A percentile compares a stretch with the other conserved stretches of the same genome.
Evolutionary conservation across 1,139 yeast genomes (phyloP).

Genomic region (Hemisphaericaspora xylofermentans): DNA sequence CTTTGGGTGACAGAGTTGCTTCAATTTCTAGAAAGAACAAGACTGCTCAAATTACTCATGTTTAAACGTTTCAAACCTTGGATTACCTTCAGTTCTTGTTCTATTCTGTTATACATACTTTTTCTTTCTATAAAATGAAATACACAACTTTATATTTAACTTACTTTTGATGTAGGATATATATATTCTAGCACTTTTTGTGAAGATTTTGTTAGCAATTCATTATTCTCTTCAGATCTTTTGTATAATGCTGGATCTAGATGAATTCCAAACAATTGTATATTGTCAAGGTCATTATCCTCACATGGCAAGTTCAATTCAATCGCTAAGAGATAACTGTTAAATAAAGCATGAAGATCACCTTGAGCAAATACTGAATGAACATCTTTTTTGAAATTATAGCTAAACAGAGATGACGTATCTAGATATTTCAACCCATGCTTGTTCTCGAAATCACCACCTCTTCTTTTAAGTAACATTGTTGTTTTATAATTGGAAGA

Average conservation of each 20-base stretch:
- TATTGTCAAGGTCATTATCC: constrained; percentile 19
- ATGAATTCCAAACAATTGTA: constrained; percentile 24
- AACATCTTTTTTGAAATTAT: constrained; percentile 11
- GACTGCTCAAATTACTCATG: constrained; percentile 22
- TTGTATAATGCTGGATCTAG: constrained; percentile 28
- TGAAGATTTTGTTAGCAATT: constrained; percentile 15
- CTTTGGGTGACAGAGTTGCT: constrained; percentile 93
- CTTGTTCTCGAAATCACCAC: neutral
- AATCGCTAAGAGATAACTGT: constrained; percentile 8
- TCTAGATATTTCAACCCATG: constrained; percentile 13
- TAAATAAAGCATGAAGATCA: constrained; percentile 21
- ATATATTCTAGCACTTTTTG: constrained; percentile 16
- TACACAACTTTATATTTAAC: neutral
- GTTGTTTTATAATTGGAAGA: constrained; percentile 26
- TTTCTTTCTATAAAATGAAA: neutral
- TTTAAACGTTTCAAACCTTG: constrained; percentile 13
- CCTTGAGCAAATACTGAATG: constrained; percentile 18
- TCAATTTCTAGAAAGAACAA: constrained; percentile 61
- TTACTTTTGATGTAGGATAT: constrained; percentile 7
- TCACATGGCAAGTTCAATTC: constrained; percentile 8
- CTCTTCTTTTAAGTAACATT: constrained; percentile 3
- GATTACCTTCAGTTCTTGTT: neutral
- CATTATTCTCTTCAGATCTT: constrained; percentile 20
- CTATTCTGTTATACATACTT: neutral
- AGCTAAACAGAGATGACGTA: constrained; percentile 8